Evolutionary conservation across 495 filamentous ascomycete genomes (phyloP), one percentile per base, ranked within the genome.

Genomic region (Xylaria nigripes): DNA sequence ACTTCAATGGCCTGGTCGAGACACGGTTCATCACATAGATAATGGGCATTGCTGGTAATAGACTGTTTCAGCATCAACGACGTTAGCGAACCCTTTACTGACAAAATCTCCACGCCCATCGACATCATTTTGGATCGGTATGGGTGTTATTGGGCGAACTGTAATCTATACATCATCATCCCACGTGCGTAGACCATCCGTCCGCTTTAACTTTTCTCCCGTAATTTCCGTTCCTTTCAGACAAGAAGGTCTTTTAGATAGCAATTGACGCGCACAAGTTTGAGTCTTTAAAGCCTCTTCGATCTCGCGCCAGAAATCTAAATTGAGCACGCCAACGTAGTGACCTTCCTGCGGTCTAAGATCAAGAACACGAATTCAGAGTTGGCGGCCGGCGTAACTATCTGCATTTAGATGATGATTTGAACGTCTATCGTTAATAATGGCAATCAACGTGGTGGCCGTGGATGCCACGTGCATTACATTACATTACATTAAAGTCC

Each of bases 41-140:
- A 6, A 22, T n/a, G 6, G 51, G 45, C 10, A 32, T 21, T 16
- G 8, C 70, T 86, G n/a, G 84, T 80, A 64, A 71, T 75, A 3
- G 68, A 81, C 48, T 87, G 76, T 68, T 76, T 84, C 56, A 82
- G 83, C 32, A 77, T 87, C 59, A 87, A 86, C 50, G 84, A 87
- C 58, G 69, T 84, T 13, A 79, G 79, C 0, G 76, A 76, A 53
- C 72, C 71, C 8, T 83, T 74, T 62, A 72, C 59, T 50, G 51
- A 48, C 19, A 46, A 73, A 40, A 60, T 68, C 3, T 65, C 64
- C 12, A 58, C 55, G 7, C 66, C 81, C 50, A 70, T 73, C 24
- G 67, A 68, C 7, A 61, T 43, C 3, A 68, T 83, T 13, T 72
- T 79, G 58, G 60, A 67, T 6, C 68, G 73, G 34, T 82, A 84